Evolutionary conservation across 495 filamentous ascomycete genomes (phyloP), one percentile per base, ranked within the genome.

Genomic region (Pyronema omphalodes): DNA sequence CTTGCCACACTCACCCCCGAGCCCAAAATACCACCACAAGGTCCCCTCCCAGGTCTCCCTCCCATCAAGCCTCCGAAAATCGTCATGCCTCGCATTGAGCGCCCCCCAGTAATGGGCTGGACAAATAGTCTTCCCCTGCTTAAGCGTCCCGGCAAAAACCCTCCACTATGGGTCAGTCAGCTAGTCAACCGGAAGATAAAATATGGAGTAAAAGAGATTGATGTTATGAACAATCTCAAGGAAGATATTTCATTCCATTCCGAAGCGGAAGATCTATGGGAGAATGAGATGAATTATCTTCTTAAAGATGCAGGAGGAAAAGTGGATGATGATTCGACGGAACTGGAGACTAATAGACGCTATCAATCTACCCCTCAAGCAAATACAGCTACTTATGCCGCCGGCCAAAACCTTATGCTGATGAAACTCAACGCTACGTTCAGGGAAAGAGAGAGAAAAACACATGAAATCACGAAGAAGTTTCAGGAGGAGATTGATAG

Each of bases 251-350:
- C 55, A 0, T 49, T 39, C 7, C 44, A 58, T 35, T 61, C 61
- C 4, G 34, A 39, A n/a, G 57, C 56, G 41, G 62, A 65, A 53
- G 62, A 65, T 51, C 11, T 39, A 11, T 65, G 59, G 52, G 62
- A 64, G 37, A n/a, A 51, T 4, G 39, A 50, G 6, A 9, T 62
- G 14, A 23, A 29, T 29, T 29, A 29, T 29, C 23, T 29, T 29
- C 1, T 29, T 29, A 29, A 29, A 35, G 48, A 44, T 50, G 9
- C 33, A 9, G 9, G 23, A 29, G 23, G 23, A 29, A 29, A 29
- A 5, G 15, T 43, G 39, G 11, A 17, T 12, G 6, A 6, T 43
- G 15, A 43, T 43, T 43, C 6, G 39, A n/a, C 15, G 39, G 39
- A 43, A 17, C 39, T 2, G 39, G 39, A 43, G 39, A 6, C 39